Base-by-base conservation (phyloP, 768 basidiomycete species). In the Serpula lacrymans region DNA sequence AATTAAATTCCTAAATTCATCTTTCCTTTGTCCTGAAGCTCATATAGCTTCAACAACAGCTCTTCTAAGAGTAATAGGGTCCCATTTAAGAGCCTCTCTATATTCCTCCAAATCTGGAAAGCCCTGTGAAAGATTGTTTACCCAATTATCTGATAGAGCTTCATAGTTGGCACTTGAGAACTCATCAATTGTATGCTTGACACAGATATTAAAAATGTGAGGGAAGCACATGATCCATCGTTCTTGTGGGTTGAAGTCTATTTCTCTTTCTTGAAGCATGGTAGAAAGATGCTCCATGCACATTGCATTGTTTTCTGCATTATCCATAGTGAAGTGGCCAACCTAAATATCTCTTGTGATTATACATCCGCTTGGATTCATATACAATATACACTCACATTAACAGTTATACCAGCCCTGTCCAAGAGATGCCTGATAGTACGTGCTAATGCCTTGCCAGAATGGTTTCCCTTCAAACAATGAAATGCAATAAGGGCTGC, bases 121-220 rank as follows among this genome's bases (percentile, higher is more conserved):
- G n/a, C n/a, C n/a, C n/a, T n/a, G n/a, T n/a, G n/a, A n/a, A n/a
- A n/a, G n/a, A n/a, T n/a, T n/a, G n/a, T 45, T 40, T 23, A 3
- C 32, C 46, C 38, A 47, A 5, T 24, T 40, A 11, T 5, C 1
- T 21, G 22, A 30, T 13, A 28, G 27, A 3, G 21, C 2, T 1
- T 16, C 18, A 27, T 35, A 45, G 25, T 47, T 14, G 2, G 24
- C 28, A 8, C 25, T 3, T 1, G 2, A 14, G n/a, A 49, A 49
- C 2, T 41, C 34, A 18, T 43, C 24, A 17, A 53, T 16, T 6
- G 39, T 25, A 28, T 50, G 52, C 16, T 40, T 32, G 3, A 37
- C 36, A 37, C 41, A 51, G 10, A 49, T 47, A 39, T 55, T 46
- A 12, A 41, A 33, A n/a, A 57, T 50, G 23, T 57, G 53, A 1